Percentiles rank a stretch among this genome's conserved stretches.
These are phyloP conservation scores for Suillus occidentalis DNA, from an alignment of 768 basidiomycete genomes.

Conservation along the genomic window DNA sequence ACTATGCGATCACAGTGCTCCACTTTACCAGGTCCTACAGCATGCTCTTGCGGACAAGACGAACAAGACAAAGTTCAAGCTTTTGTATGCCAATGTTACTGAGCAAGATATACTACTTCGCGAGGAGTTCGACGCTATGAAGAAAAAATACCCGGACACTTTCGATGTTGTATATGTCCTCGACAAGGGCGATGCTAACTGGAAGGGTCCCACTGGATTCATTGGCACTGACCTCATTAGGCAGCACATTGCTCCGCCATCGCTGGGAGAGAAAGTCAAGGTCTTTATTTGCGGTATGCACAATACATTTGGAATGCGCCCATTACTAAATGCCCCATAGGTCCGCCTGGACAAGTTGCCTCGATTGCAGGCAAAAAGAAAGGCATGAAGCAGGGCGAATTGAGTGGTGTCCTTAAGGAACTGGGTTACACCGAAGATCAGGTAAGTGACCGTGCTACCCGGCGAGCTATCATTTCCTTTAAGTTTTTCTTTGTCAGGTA, in stretches of 20 bases:
- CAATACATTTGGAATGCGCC: neutral
- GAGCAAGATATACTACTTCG: constrained; percentile 89
- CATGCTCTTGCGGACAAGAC: constrained; percentile 69
- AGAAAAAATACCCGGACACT: constrained; percentile 64
- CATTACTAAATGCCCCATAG: constrained; percentile 25
- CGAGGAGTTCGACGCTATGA: constrained; percentile 69
- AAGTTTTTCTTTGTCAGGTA: constrained; percentile 28
- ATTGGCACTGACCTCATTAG: constrained; percentile 72
- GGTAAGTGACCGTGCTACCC: constrained; percentile 40
- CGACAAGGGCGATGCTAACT: constrained; percentile 65
- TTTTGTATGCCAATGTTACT: constrained; percentile 88
- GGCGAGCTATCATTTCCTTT: constrained; percentile 1
- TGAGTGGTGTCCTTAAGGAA: constrained; percentile 83
- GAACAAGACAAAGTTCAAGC: constrained; percentile 94
- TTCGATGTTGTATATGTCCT: constrained; percentile 86
- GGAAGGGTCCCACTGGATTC: constrained; percentile 73
- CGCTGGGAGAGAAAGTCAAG: constrained; percentile 76
- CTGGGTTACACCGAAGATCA: constrained; percentile 84
- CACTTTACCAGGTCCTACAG: constrained; percentile 78
- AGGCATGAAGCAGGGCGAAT: constrained; percentile 81
- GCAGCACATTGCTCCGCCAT: constrained; percentile 65
- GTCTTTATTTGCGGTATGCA: constrained; percentile 83
- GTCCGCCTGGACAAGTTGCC: constrained; percentile 88
- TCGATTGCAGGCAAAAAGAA: constrained; percentile 87
- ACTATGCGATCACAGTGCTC: constrained; percentile 50